These are phyloP conservation scores for Leishmania tarentolae DNA, from an alignment of 208 protist genomes.

Conservation along the genomic window DNA sequence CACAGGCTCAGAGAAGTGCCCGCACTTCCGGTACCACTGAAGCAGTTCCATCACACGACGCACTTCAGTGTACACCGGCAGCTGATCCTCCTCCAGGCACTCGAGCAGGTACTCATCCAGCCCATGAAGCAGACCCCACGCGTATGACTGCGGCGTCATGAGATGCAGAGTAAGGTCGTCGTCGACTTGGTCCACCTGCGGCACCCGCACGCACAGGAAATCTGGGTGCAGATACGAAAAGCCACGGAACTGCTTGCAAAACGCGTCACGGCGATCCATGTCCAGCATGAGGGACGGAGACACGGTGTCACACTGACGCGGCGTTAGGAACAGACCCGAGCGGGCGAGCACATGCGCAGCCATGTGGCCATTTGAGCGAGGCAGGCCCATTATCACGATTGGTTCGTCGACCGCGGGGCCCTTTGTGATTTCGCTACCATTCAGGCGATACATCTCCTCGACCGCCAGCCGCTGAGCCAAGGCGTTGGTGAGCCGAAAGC, in stretches of 20 bases:
- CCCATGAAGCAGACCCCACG: conserved; percentile 90
- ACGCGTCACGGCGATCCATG: conserved; percentile 61
- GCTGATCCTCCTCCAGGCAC: conserved; percentile 86
- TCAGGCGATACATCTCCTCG: conserved; percentile 82
- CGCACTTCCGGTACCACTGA: conserved; percentile 88
- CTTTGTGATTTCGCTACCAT: conserved; percentile 70
- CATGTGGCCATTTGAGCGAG: conserved; percentile 87
- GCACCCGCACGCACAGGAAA: conserved; percentile 73
- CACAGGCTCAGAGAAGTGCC: conserved; percentile 80
- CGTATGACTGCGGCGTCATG: conserved; percentile 84
- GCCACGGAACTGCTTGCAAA: conserved; percentile 50
- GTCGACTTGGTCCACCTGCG: conserved; percentile 68
- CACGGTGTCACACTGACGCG: conserved; percentile 79
- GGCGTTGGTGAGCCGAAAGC: conserved; percentile 61
- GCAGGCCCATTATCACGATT: conserved; percentile 83
- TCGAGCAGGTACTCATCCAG: conserved; percentile 90
- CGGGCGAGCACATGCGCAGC: conserved; percentile 84
- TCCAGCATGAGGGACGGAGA: conserved; percentile 71
- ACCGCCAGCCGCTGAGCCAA: conserved; percentile 78
- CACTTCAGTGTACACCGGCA: conserved; percentile 69
- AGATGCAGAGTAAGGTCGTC: conserved; percentile 88
- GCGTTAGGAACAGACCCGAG: conserved; percentile 77
- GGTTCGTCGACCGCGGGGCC: conserved; percentile 58
- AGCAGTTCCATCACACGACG: conserved; percentile 76
- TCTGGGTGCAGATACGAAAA: conserved; percentile 68